Evolutionary conservation across 768 basidiomycete species (phyloP).

Genomic region (Trametes meyenii): DNA sequence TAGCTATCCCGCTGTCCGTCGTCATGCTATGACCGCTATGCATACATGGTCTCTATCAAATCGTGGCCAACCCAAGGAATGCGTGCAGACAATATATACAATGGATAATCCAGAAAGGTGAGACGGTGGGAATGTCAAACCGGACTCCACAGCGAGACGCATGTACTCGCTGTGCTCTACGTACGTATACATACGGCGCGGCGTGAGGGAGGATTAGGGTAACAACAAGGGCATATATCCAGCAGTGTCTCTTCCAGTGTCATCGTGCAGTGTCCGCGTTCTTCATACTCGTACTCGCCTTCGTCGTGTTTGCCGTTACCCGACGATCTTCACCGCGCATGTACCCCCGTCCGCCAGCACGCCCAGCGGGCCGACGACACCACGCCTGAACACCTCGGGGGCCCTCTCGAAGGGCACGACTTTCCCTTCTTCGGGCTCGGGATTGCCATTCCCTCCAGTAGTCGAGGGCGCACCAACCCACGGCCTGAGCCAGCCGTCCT

Average conservation of each 20-base stretch:
- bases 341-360: conserved; percentile 37
- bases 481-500: conserved; percentile 46
- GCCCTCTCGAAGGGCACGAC: conserved; percentile 58
- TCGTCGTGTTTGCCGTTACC: conserved; percentile 3
- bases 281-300: not conserved
- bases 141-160: not conserved
- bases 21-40: not conserved
- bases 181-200: not conserved
- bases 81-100: no score
- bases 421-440: conserved; percentile 38
- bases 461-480: conserved; percentile 41
- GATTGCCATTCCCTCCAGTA: conserved; percentile 11
- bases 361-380: conserved; percentile 29
- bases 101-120: no score
- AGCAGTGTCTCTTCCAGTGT: conserved; percentile 9
- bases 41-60: not conserved
- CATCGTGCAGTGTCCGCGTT: not conserved
- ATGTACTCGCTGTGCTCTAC: not conserved
- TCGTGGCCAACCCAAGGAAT: not conserved
- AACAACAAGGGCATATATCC: conserved; percentile 5
- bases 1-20: conserved; percentile 6
- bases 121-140: no score
- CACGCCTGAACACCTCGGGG: conserved; percentile 49
- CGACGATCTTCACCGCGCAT: conserved; percentile 36
- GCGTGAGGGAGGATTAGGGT: conserved; percentile 5